phyloP scores from a whole-genome alignment of 805 yeast species.

The Pichia eremophila region DNA sequence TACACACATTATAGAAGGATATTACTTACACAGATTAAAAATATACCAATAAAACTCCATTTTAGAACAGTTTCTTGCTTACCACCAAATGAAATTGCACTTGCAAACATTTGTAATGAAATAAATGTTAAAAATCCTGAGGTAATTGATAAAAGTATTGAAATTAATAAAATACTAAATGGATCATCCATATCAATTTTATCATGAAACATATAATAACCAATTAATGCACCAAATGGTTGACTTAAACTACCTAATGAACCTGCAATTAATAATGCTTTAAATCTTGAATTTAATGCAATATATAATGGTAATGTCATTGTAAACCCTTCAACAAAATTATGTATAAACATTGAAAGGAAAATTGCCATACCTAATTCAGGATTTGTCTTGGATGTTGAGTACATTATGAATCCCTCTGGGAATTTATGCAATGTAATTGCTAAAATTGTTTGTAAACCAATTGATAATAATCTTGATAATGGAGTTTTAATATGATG shows the following conservation, averaged over 20 bases:
- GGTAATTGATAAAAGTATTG: slow-evolving; percentile 59
- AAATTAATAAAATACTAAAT: slow-evolving; percentile 40
- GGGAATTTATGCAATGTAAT: slow-evolving; percentile 87
- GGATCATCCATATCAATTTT: slow-evolving; percentile 27
- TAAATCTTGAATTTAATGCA: slow-evolving; percentile 50
- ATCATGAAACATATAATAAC: slow-evolving; percentile 39
- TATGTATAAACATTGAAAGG: slow-evolving; percentile 78
- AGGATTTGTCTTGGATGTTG: slow-evolving; percentile 61
- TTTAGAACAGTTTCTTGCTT: slow-evolving; percentile 46
- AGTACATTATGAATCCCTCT: slow-evolving; percentile 86
- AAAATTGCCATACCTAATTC: slow-evolving; percentile 72
- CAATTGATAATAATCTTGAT: slow-evolving; percentile 74
- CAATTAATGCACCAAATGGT: slow-evolving; percentile 80
- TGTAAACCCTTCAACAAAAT: slow-evolving; percentile 88
- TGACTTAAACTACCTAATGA: slow-evolving; percentile 77
- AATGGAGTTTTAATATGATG: slow-evolving; percentile 74
- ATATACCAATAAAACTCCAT: slow-evolving; percentile 56
- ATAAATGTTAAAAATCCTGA: slow-evolving; percentile 80
- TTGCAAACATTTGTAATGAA: slow-evolving; percentile 76
- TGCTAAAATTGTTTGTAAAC: slow-evolving; percentile 83
- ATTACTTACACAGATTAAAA: slow-evolving; percentile 41
- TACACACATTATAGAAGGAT: slow-evolving; percentile 15
- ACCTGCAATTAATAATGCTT: slow-evolving; percentile 59
- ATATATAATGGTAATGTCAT: slow-evolving; percentile 87
- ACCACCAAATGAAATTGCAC: slow-evolving; percentile 75